Percentiles rank a stretch among this genome's conserved stretches.
phyloP scores from a whole-genome alignment of 2,329 filamentous ascomycete species.

The Paramyrothecium sp. region DNA sequence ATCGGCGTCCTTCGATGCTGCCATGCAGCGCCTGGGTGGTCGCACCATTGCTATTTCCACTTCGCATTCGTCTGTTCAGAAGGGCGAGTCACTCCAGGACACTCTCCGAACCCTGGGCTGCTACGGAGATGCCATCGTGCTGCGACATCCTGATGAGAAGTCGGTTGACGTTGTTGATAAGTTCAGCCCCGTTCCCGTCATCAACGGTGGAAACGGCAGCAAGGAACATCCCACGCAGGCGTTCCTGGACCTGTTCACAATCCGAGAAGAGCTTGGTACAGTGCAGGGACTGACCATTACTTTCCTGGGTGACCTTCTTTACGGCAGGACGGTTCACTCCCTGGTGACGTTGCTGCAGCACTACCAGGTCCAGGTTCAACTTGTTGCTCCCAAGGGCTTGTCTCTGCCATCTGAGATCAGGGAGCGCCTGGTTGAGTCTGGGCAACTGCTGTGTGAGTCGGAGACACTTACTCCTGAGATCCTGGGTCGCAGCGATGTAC shows the following conservation, averaged over 20 bases:
- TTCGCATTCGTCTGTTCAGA: constrained; percentile 82
- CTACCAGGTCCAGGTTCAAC: constrained; percentile 92
- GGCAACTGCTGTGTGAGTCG: constrained; percentile 75
- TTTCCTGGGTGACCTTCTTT: constrained; percentile 88
- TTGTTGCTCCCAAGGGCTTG: constrained; percentile 80
- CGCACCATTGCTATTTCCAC: constrained; percentile 81
- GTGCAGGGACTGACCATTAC: constrained; percentile 95
- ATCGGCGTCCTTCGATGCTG: constrained; percentile 92
- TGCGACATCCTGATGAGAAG: constrained; percentile 83
- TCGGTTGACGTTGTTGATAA: constrained; percentile 82
- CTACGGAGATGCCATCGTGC: constrained; percentile 93
- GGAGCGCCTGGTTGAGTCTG: constrained; percentile 67
- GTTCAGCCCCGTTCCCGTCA: constrained; percentile 85
- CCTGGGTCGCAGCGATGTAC: constrained; percentile 79
- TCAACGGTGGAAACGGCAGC: constrained; percentile 96
- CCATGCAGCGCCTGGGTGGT: constrained; percentile 96
- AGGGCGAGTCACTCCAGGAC: constrained; percentile 92
- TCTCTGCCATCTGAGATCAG: constrained; percentile 74
- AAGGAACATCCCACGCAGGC: constrained; percentile 97
- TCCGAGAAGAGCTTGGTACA: constrained; percentile 93
- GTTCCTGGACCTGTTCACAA: constrained; percentile 96
- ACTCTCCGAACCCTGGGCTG: constrained; percentile 90
- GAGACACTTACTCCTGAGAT: constrained; percentile 83
- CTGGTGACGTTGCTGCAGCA: constrained; percentile 90
- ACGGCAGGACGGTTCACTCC: constrained; percentile 93